A percentile compares a stretch with the other conserved stretches of the same genome.
Conservation (phyloP, 768 basidiomycete genomes). For the Tephrocybe sp. region DNA sequence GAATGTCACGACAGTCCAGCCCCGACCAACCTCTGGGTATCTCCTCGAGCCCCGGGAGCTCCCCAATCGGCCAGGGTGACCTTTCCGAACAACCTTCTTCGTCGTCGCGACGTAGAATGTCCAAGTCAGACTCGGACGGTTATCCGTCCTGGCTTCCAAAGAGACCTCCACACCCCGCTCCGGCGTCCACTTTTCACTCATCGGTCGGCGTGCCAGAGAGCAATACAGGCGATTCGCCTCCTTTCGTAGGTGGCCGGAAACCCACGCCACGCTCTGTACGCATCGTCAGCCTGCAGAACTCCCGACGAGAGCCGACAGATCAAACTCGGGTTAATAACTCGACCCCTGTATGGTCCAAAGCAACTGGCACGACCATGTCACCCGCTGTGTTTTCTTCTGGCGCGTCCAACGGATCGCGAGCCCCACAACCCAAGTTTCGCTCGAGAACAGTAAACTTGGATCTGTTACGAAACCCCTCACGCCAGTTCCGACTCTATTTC, state of each 20-base stretch:
- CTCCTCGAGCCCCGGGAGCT: constrained; percentile 24
- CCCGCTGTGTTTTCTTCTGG: constrained; percentile 43
- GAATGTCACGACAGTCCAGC: constrained; percentile 37
- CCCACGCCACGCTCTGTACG: constrained; percentile 80
- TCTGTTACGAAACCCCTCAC: constrained; percentile 59
- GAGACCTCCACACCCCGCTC: constrained; percentile 73
- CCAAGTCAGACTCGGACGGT: constrained; percentile 56
- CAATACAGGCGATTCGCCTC: constrained; percentile 29
- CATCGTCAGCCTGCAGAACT: constrained; percentile 69
- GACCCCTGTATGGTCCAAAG: constrained; percentile 58
- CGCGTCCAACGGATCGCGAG: constrained; percentile 27
- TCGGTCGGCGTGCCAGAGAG: constrained; percentile 40
- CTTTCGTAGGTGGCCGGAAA: constrained; percentile 60
- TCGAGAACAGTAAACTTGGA: constrained; percentile 66
- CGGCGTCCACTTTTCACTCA: constrained; percentile 66
- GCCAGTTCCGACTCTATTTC: constrained; percentile 56
- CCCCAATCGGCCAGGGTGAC: constrained; percentile 20
- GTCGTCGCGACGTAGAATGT: constrained; percentile 30
- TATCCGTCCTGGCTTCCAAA: constrained; percentile 86
- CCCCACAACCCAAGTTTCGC: constrained; percentile 64
- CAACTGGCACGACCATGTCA: constrained; percentile 41
- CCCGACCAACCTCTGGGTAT: constrained; percentile 26
- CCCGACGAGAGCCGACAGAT: constrained; percentile 49
- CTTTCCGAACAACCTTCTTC: constrained; percentile 31
- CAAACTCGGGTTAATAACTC: constrained; percentile 43